These are phyloP conservation scores for Pseudomonodictys pantanalensis DNA, from an alignment of 495 filamentous ascomycete genomes.

Conservation along the genomic window DNA sequence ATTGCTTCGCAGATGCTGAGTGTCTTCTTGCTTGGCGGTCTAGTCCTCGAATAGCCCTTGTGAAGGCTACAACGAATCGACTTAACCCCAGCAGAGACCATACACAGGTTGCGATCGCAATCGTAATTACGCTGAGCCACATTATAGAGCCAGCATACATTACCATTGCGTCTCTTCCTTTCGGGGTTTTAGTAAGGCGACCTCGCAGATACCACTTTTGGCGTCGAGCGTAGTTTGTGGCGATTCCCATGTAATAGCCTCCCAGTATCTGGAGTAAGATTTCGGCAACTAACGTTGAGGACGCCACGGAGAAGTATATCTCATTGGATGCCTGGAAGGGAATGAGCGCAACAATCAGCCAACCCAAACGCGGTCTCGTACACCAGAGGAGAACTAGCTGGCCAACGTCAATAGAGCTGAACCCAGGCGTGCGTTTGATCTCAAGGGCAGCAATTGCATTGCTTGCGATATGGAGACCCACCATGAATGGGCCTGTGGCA, in stretches of 20 bases:
- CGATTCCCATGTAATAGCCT: conserved; percentile 1
- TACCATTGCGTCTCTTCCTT: conserved; percentile 5
- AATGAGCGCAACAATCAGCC: conserved; percentile 3
- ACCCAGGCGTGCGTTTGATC: conserved; percentile 1
- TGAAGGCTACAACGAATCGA: not conserved
- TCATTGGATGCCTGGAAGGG: conserved; percentile 5
- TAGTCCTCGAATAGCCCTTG: not conserved
- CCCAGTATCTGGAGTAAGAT: not conserved
- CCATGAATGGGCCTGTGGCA: not conserved
- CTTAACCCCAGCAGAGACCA: conserved; percentile 5
- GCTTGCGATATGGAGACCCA: not conserved
- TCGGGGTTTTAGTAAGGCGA: not conserved
- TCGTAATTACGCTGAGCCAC: conserved; percentile 4
- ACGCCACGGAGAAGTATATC: conserved; percentile 7
- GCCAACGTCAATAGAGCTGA: not conserved
- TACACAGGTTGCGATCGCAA: conserved; percentile 3
- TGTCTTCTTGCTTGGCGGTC: not conserved
- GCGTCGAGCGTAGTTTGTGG: conserved; percentile 7
- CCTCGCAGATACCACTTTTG: not conserved
- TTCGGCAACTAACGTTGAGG: not conserved
- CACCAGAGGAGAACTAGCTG: conserved; percentile 7
- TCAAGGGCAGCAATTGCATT: conserved; percentile 5
- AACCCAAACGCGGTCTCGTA: not conserved
- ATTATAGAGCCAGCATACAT: conserved; percentile 8
- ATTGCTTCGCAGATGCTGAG: too few species aligned